A percentile compares a stretch with the other conserved stretches of the same genome.
phyloP scores from a whole-genome alignment of 2,329 filamentous ascomycete species.

The Plenodomus lindquistii region DNA sequence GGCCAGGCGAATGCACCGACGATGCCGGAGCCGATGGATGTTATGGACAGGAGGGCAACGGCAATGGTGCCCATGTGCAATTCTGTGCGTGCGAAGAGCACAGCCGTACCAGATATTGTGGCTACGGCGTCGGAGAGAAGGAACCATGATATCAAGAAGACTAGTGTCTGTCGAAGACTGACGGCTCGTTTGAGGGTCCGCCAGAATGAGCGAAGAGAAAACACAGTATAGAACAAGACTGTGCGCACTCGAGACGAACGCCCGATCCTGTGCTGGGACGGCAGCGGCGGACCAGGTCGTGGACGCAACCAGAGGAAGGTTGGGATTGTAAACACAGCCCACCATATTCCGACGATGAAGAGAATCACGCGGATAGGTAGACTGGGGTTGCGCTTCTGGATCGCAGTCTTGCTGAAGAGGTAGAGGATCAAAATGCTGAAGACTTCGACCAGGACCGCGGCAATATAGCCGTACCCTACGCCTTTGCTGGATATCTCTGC shows the following conservation, averaged over 20 bases:
- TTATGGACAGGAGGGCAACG: slow-evolving; percentile 85
- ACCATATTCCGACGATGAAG: slow-evolving; percentile 83
- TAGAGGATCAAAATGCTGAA: slow-evolving; percentile 75
- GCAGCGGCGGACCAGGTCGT: slow-evolving; percentile 80
- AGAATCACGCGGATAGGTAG: slow-evolving; percentile 81
- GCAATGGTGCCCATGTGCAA: slow-evolving; percentile 85
- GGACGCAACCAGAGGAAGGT: slow-evolving; percentile 81
- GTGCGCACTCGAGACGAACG: slow-evolving; percentile 21
- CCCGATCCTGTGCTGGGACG: slow-evolving; percentile 11
- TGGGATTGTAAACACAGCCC: slow-evolving; percentile 84
- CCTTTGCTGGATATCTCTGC: slow-evolving; percentile 86
- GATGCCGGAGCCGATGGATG: slow-evolving; percentile 83
- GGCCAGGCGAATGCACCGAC: slow-evolving; percentile 87
- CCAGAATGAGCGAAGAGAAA: slow-evolving; percentile 82
- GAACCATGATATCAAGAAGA: slow-evolving; percentile 87
- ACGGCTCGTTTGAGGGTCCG: slow-evolving; percentile 74
- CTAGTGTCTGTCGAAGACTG: slow-evolving; percentile 68
- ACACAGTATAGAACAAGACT: slow-evolving; percentile 70
- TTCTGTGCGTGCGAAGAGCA: slow-evolving; percentile 89
- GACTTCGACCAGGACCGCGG: slow-evolving; percentile 79
- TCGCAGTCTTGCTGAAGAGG: slow-evolving; percentile 44
- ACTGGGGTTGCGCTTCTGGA: slow-evolving; percentile 69
- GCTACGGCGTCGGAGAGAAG: slow-evolving; percentile 89
- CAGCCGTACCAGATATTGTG: slow-evolving; percentile 90
- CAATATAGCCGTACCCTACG: slow-evolving; percentile 86